Conservation (phyloP, 2,329 filamentous ascomycete species). For the Akanthomyces muscarius region DNA sequence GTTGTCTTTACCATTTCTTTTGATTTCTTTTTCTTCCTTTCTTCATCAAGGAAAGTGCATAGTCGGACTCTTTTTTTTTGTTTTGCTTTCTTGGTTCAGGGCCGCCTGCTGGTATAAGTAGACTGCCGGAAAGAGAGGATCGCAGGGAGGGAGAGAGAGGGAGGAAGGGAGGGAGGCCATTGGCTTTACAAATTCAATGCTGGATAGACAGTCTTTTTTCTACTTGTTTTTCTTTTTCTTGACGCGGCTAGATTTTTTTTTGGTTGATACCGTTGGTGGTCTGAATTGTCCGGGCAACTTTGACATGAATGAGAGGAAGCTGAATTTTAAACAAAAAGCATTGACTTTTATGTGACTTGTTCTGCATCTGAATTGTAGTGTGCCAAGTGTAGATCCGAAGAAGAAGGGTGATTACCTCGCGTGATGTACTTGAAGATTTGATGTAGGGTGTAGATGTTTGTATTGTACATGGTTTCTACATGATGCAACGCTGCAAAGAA, state of each 20-base stretch:
- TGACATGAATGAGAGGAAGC: slow-evolving; percentile 5
- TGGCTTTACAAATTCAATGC: background rate
- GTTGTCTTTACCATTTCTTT: slow-evolving; percentile 21
- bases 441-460: background rate
- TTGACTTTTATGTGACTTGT: no score
- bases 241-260: slow-evolving; percentile 19
- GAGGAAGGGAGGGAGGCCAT: background rate
- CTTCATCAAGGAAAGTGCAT: slow-evolving; percentile 2
- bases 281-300: background rate
- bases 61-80: background rate
- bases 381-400: no score
- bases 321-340: background rate
- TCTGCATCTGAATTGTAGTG: no score
- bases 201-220: slow-evolving; percentile 18
- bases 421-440: background rate
- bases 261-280: slow-evolving; percentile 19
- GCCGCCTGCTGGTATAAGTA: background rate
- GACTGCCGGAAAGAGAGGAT: background rate
- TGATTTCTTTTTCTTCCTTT: slow-evolving; percentile 8
- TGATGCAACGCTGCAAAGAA: slow-evolving; percentile 4
- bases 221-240: slow-evolving; percentile 17
- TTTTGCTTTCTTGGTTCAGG: slow-evolving; percentile 15
- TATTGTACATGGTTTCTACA: slow-evolving; percentile 10
- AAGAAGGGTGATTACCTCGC: no score
- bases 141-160: background rate